Conservation (phyloP, 371 early-diverging fungal genomes). For the Mortierella sp. region DNA sequence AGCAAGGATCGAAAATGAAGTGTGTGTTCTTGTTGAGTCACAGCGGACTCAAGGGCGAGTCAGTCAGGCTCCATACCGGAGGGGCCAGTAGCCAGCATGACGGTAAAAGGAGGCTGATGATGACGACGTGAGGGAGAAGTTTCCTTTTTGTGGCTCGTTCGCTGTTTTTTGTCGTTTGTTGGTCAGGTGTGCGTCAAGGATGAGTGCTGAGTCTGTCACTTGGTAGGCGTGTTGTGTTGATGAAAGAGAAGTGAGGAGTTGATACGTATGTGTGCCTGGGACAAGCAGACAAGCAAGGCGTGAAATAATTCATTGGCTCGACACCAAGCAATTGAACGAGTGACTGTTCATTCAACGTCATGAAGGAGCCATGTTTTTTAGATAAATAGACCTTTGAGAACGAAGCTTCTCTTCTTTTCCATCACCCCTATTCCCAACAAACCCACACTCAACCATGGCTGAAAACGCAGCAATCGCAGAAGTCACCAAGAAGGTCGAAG, state of each 20-base stretch:
- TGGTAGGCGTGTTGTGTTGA: not conserved
- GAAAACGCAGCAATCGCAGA: conserved; percentile 60
- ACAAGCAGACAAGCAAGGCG: not conserved
- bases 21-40: not conserved
- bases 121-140: not conserved
- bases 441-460: conserved; percentile 35
- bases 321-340: not conserved
- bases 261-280: not conserved
- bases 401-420: conserved; percentile 7
- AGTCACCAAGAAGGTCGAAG: conserved; percentile 67
- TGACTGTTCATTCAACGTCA: conserved; percentile 21
- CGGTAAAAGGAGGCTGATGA: not conserved
- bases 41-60: conserved; percentile 23
- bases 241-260: not conserved
- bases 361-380: not conserved
- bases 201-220: conserved; percentile 14
- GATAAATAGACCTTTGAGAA: not conserved
- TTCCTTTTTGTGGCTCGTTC: not conserved
- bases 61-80: conserved; percentile 37
- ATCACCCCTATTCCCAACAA: conserved; percentile 4
- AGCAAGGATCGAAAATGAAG: not conserved
- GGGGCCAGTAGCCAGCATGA: conserved; percentile 51
- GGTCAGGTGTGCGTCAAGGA: not conserved
- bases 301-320: not conserved
- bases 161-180: not conserved